A percentile compares a stretch with the other conserved stretches of the same genome.
These are phyloP conservation scores for Pterulicium gracile DNA, from an alignment of 1,284 basidiomycete genomes.

Conservation along the genomic window DNA sequence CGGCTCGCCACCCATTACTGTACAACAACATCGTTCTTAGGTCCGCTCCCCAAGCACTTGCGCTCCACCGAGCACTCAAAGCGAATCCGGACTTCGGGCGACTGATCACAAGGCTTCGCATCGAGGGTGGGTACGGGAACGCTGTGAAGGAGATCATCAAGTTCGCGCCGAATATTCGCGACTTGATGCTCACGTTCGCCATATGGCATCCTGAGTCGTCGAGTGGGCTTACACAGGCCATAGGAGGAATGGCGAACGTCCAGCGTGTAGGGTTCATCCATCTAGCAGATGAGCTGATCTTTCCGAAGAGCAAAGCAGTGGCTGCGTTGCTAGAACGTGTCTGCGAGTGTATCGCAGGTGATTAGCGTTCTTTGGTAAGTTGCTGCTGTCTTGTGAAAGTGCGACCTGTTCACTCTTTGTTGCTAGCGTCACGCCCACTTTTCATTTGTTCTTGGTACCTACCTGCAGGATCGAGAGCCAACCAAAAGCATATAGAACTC, in stretches of 20 bases:
- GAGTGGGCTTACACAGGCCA: neutral
- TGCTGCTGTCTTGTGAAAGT: too few relatives aligned
- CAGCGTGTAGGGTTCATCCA: neutral
- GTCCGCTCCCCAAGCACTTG: neutral
- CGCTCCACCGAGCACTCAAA: neutral
- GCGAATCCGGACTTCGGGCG: neutral
- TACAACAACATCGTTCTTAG: neutral
- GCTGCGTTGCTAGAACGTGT: neutral
- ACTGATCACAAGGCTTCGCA: neutral
- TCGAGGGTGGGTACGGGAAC: neutral
- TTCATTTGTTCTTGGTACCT: neutral
- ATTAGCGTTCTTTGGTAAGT: neutral
- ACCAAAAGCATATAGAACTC: neutral
- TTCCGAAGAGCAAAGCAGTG: neutral
- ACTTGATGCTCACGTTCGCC: constrained; percentile 15
- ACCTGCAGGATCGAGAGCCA: neutral
- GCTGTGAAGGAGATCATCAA: neutral
- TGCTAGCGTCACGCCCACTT: too few relatives aligned
- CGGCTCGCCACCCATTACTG: neutral
- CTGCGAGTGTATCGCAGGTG: neutral
- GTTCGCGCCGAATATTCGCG: neutral
- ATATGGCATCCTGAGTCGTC: constrained; percentile 5
- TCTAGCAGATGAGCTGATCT: neutral
- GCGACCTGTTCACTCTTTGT: too few relatives aligned
- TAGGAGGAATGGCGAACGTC: neutral